phyloP scores from a whole-genome alignment of 768 basidiomycete genomes.

The Tylopilus sp. region DNA sequence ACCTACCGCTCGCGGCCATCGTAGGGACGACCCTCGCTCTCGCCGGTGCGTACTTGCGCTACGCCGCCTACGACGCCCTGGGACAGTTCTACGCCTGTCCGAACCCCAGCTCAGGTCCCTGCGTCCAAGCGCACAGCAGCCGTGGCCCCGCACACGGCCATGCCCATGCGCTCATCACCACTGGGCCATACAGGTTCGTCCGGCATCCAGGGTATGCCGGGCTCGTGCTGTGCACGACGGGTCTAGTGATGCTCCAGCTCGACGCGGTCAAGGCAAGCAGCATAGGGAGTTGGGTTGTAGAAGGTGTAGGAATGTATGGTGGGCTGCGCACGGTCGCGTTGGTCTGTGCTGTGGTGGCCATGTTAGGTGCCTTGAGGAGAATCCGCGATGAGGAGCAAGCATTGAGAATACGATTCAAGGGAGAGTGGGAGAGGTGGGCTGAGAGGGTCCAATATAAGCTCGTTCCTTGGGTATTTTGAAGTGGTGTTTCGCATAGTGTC shows the following conservation, averaged over 20 bases:
- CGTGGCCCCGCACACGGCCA: neutral
- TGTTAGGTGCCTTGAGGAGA: conserved; percentile 6
- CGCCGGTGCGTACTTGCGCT: conserved; percentile 41
- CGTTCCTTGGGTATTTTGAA: conserved; percentile 45
- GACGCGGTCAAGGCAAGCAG: neutral
- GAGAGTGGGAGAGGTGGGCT: conserved; percentile 37
- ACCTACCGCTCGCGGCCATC: conserved; percentile 14
- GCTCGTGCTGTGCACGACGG: conserved; percentile 27
- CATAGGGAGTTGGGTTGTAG: neutral
- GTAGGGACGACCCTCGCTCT: conserved; percentile 38
- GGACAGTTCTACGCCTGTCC: conserved; percentile 23
- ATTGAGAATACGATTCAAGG: conserved; percentile 13
- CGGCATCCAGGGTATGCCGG: conserved; percentile 33
- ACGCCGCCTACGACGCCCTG: conserved; percentile 25
- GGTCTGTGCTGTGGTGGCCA: conserved; percentile 2
- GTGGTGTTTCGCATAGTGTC: neutral
- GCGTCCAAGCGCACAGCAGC: neutral
- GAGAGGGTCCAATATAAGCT: conserved; percentile 44
- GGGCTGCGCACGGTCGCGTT: conserved; percentile 12
- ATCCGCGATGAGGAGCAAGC: conserved; percentile 12
- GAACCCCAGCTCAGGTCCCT: conserved; percentile 4
- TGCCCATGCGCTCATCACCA: conserved; percentile 25
- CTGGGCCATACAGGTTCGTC: conserved; percentile 26
- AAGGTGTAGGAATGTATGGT: conserved; percentile 31
- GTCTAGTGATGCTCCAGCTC: conserved; percentile 14